Conservation (phyloP, 78 protist species). For the Dictyostelium purpureum region DNA sequence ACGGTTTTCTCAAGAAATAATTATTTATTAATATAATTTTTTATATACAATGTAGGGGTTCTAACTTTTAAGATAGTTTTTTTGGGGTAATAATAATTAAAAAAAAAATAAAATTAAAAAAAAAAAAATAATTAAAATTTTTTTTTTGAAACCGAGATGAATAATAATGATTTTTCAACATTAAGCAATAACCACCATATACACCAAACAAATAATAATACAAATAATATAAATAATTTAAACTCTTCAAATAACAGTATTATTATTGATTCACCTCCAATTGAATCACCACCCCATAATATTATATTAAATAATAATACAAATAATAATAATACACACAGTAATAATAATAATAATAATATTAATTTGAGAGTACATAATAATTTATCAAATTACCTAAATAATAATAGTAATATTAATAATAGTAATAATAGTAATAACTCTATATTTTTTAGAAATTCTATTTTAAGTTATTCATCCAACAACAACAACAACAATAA, state of each 20-base stretch:
- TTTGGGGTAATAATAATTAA: not conserved
- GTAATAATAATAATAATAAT: not conserved
- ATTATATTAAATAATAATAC: not conserved
- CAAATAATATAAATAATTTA: not conserved
- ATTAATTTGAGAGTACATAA: not conserved
- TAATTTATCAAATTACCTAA: not conserved
- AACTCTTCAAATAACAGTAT: too few species aligned
- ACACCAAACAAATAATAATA: not conserved
- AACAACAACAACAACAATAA: not conserved
- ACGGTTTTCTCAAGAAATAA: not conserved
- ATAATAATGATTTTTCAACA: conserved; percentile 1
- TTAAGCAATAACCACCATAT: not conserved
- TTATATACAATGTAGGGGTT: too few species aligned
- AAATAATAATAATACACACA: not conserved
- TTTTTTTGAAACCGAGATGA: not conserved
- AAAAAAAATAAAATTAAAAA: not conserved
- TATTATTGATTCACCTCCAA: too few species aligned
- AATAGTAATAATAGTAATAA: not conserved
- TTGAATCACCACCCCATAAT: too few species aligned
- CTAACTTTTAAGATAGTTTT: too few species aligned
- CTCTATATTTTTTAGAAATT: not conserved
- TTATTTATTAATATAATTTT: too few species aligned
- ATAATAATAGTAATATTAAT: not conserved
- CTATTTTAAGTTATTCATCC: not conserved
- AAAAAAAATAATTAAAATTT: not conserved